phyloP scores from a whole-genome alignment of 495 filamentous ascomycete species.

The Viridothelium virens region DNA sequence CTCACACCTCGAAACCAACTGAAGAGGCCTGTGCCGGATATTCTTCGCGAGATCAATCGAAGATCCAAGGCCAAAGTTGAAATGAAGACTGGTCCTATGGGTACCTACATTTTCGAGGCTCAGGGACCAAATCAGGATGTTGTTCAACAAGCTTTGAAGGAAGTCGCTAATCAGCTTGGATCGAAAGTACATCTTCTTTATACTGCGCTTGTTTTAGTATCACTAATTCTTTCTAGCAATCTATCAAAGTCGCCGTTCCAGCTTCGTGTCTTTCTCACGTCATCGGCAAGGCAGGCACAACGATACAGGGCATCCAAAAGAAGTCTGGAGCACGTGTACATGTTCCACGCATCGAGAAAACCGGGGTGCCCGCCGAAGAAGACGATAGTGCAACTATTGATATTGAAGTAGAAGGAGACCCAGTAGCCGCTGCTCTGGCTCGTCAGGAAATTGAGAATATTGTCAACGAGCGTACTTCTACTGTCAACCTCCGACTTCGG shows the following conservation, averaged over 20 bases:
- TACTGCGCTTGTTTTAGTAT: background rate
- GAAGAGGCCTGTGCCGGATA: slow-evolving; percentile 73
- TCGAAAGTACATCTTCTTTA: slow-evolving; percentile 56
- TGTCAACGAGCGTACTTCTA: slow-evolving; percentile 74
- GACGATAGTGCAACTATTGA: slow-evolving; percentile 79
- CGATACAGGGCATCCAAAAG: slow-evolving; percentile 77
- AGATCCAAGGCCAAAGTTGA: slow-evolving; percentile 78
- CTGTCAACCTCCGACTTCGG: slow-evolving; percentile 66
- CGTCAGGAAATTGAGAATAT: slow-evolving; percentile 74
- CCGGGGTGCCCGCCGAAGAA: slow-evolving; percentile 43
- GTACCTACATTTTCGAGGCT: slow-evolving; percentile 68
- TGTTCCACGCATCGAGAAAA: slow-evolving; percentile 68
- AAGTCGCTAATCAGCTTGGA: slow-evolving; percentile 75
- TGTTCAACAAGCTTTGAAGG: slow-evolving; percentile 73
- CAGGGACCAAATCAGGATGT: slow-evolving; percentile 62
- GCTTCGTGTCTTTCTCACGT: slow-evolving; percentile 73
- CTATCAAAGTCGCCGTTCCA: slow-evolving; percentile 68
- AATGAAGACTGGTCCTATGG: slow-evolving; percentile 55
- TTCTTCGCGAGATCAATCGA: slow-evolving; percentile 79
- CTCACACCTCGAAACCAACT: slow-evolving; percentile 64
- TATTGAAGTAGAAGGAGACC: slow-evolving; percentile 82
- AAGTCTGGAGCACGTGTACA: slow-evolving; percentile 81
- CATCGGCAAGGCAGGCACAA: slow-evolving; percentile 85
- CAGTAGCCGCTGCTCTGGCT: slow-evolving; percentile 72
- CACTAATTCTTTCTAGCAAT: slow-evolving; percentile 47